phyloP scores from a whole-genome alignment of 352 stramenopile genomes.

The Phytophthora quininea region DNA sequence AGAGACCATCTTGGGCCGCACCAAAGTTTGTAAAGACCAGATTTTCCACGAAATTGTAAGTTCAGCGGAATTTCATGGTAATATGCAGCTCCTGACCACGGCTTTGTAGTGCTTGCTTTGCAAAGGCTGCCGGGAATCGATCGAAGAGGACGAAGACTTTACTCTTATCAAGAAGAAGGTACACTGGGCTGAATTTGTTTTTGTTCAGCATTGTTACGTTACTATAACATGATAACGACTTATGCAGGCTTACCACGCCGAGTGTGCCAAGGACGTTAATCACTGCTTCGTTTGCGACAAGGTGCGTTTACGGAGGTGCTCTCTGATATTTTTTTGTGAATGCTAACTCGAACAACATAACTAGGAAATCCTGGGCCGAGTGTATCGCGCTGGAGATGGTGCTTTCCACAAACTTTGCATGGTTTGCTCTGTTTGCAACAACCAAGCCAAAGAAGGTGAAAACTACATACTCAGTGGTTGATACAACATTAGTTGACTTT shows the following conservation, averaged over 20 bases:
- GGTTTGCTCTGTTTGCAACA: conserved; percentile 73
- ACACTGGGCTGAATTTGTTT: not conserved
- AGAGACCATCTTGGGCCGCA: conserved; percentile 84
- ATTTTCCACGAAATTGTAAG: conserved; percentile 86
- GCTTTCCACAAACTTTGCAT: conserved; percentile 86
- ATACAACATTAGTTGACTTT: not conserved
- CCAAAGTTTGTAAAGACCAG: conserved; percentile 73
- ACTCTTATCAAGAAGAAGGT: conserved; percentile 83
- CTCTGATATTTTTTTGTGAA: not conserved
- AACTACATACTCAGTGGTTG: too few species aligned
- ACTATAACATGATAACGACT: not conserved
- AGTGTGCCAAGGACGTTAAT: conserved; percentile 72
- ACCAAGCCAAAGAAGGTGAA: conserved; percentile 68
- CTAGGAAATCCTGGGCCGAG: conserved; percentile 78
- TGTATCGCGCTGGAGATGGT: conserved; percentile 66
- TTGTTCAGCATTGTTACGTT: not conserved
- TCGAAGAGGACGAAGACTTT: conserved; percentile 82
- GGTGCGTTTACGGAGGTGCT: conserved; percentile 18
- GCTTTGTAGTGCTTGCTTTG: conserved; percentile 67
- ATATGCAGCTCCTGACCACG: not conserved
- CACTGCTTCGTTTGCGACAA: conserved; percentile 81
- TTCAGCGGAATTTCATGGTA: not conserved
- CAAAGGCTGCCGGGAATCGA: conserved; percentile 71
- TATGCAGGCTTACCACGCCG: conserved; percentile 64
- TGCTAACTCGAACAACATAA: not conserved